These are phyloP conservation scores for Phialemoniopsis sp. DNA, from an alignment of 2,329 filamentous ascomycete genomes.

Conservation along the genomic window DNA sequence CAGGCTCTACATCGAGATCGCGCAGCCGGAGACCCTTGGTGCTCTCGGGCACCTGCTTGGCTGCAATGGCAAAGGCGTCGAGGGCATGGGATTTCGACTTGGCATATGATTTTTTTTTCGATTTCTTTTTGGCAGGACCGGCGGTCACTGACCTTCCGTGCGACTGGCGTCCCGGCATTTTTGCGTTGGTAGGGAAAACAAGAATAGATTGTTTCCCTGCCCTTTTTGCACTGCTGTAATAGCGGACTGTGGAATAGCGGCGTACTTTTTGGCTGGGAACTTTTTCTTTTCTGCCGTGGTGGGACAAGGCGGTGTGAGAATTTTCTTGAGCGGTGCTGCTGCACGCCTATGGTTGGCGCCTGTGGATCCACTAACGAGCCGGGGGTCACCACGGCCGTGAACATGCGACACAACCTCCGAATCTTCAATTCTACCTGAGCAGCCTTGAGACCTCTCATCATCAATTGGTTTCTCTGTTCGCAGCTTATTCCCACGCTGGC, in stretches of 20 bases:
- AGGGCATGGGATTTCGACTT: slow-evolving; percentile 44
- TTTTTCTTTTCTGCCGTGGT: slow-evolving; percentile 8
- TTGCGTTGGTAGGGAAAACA: slow-evolving; percentile 6
- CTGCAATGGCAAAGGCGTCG: slow-evolving; percentile 54
- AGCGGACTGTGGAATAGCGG: too few species aligned
- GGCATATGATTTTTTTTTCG: slow-evolving; percentile 45
- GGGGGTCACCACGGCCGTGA: too few species aligned
- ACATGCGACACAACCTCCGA: too few species aligned
- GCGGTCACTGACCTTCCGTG: slow-evolving; percentile 34
- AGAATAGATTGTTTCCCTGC: too few species aligned
- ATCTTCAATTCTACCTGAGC: too few species aligned
- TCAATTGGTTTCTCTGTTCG: too few species aligned
- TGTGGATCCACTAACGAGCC: too few species aligned
- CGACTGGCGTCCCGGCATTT: slow-evolving; percentile 55
- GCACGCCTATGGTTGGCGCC: too few species aligned
- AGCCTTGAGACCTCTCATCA: too few species aligned
- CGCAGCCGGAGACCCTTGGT: slow-evolving; percentile 34
- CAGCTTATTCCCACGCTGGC: too few species aligned
- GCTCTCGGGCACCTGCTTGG: slow-evolving; percentile 42
- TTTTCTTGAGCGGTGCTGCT: neutral
- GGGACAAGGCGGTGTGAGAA: slow-evolving; percentile 9
- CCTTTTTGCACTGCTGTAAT: too few species aligned
- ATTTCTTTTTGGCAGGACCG: slow-evolving; percentile 15
- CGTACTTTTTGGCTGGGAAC: too few species aligned
- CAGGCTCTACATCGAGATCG: slow-evolving; percentile 46